Percentiles rank a stretch among this genome's conserved stretches.
These are phyloP conservation scores for Exserohilum turcica DNA, from an alignment of 2,329 filamentous ascomycete species.

Conservation along the genomic window DNA sequence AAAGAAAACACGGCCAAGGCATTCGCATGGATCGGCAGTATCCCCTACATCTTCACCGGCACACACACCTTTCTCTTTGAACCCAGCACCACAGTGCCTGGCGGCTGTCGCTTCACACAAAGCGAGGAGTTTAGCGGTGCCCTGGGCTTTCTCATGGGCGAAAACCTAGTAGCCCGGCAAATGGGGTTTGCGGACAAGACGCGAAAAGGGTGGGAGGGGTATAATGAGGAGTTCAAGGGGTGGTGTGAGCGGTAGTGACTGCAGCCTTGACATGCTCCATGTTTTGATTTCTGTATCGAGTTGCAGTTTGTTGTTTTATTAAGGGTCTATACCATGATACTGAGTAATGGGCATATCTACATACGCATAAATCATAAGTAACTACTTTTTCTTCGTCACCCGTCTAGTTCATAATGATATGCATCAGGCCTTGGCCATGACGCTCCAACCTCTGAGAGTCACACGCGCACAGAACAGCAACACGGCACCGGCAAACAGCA, in stretches of 20 bases:
- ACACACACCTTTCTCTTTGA: conserved; percentile 24
- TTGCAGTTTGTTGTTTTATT: too few species aligned
- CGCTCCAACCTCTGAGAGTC: conserved; percentile 30
- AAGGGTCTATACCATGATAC: too few species aligned
- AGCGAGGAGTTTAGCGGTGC: conserved; percentile 24
- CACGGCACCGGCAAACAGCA: conserved; percentile 31
- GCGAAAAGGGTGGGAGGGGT: conserved; percentile 14
- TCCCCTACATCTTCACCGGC: conserved; percentile 25
- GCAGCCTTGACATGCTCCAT: too few species aligned
- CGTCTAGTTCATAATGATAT: too few species aligned
- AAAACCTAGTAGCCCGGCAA: conserved; percentile 11
- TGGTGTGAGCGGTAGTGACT: conserved; percentile 21
- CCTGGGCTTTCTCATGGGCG: conserved; percentile 22
- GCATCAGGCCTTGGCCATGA: conserved; percentile 34
- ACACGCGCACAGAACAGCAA: conserved; percentile 31
- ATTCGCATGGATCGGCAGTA: conserved; percentile 21
- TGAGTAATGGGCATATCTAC: too few species aligned
- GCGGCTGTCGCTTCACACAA: conserved; percentile 27
- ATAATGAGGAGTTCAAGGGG: conserved; percentile 20
- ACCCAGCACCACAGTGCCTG: conserved; percentile 5
- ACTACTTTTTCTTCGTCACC: too few species aligned
- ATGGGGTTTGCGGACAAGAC: conserved; percentile 21
- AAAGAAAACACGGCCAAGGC: conserved; percentile 13
- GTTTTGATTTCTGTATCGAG: too few species aligned
- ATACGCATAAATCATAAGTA: too few species aligned